phyloP scores from a whole-genome alignment of 2,329 filamentous ascomycete species.

The Colletotrichum gigasporum region DNA sequence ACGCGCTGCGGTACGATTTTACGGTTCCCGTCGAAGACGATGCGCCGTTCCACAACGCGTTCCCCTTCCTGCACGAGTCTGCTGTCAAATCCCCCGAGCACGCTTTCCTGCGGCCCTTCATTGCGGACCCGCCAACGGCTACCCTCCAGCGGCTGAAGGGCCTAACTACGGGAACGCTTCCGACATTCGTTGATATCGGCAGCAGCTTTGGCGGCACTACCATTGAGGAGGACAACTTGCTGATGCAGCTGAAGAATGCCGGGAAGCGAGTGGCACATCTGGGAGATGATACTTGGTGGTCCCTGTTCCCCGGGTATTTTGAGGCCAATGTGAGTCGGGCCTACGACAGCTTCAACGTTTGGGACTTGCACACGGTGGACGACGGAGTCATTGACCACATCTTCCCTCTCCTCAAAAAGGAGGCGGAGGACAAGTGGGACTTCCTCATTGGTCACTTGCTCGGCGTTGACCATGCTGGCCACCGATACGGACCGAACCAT shows the following conservation, averaged over 20 bases:
- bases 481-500: slow-evolving; percentile 94
- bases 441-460: slow-evolving; percentile 94
- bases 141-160: slow-evolving; percentile 94
- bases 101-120: slow-evolving; percentile 92
- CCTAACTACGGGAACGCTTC: slow-evolving; percentile 91
- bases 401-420: slow-evolving; percentile 78
- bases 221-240: slow-evolving; percentile 89
- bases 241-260: slow-evolving; percentile 73
- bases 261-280: slow-evolving; percentile 85
- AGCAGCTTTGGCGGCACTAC: slow-evolving; percentile 95
- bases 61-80: slow-evolving; percentile 88
- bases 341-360: slow-evolving; percentile 98
- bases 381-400: slow-evolving; percentile 94
- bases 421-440: slow-evolving; percentile 81
- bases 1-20: slow-evolving; percentile 96
- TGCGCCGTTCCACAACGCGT: slow-evolving; percentile 80
- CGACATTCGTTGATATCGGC: slow-evolving; percentile 92
- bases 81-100: slow-evolving; percentile 78
- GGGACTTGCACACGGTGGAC: slow-evolving; percentile 96
- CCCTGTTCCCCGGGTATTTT: slow-evolving; percentile 94
- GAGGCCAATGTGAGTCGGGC: slow-evolving; percentile 84
- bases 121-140: slow-evolving; percentile 94
- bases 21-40: slow-evolving; percentile 78
- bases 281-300: slow-evolving; percentile 98
- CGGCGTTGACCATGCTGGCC: slow-evolving; percentile 95